Evolutionary conservation across 1,139 yeast species (phyloP).

Genomic region (Taphrina flavorubra): DNA sequence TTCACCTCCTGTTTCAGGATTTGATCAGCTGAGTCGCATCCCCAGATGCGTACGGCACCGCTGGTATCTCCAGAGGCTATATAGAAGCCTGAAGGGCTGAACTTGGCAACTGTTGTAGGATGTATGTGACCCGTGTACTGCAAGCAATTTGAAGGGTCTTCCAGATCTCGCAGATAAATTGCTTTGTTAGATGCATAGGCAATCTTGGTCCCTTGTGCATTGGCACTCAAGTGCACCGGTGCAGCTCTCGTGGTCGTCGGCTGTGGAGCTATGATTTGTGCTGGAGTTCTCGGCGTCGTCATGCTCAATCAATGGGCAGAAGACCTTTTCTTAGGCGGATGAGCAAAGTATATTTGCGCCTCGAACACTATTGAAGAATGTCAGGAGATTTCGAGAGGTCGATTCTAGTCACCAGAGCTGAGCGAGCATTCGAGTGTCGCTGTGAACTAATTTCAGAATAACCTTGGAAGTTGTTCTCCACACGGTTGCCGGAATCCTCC

Average conservation of each 20-base stretch:
- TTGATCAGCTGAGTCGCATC: constrained; percentile 64
- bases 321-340: neutral
- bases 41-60: constrained; percentile 91
- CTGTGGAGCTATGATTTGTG: constrained; percentile 22
- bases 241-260: constrained; percentile 77
- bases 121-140: constrained; percentile 77
- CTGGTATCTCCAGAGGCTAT: constrained; percentile 79
- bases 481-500: too few relatives aligned
- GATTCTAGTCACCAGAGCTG: too few relatives aligned
- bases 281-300: constrained; percentile 2
- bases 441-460: too few relatives aligned
- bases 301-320: neutral
- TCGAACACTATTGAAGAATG: too few relatives aligned
- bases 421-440: too few relatives aligned
- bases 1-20: constrained; percentile 75
- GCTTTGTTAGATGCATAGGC: constrained; percentile 86
- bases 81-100: constrained; percentile 87
- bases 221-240: constrained; percentile 75
- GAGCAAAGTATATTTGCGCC: too few relatives aligned
- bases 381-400: too few relatives aligned
- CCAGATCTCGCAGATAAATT: constrained; percentile 70
- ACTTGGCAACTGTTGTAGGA: constrained; percentile 78
- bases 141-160: constrained; percentile 57
- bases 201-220: constrained; percentile 66
- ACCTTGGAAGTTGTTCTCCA: too few relatives aligned